These are phyloP conservation scores for Zoysia matrella DNA, from an alignment of 202 grass and related monocot genomes.

Conservation along the genomic window DNA sequence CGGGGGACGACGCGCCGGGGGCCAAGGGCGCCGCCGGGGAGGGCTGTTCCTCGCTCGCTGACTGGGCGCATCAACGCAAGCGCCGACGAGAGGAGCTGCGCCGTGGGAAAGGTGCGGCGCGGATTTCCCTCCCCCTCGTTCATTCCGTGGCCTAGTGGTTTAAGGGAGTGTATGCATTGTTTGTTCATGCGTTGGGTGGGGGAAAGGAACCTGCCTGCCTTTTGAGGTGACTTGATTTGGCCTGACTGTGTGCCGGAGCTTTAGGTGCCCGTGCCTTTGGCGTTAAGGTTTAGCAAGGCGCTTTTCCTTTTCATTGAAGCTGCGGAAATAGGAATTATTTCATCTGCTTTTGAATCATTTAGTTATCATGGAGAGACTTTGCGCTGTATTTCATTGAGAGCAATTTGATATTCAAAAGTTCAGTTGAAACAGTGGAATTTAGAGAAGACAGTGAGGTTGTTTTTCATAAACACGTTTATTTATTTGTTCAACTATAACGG, in stretches of 20 bases:
- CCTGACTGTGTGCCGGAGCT: conserved; percentile 36
- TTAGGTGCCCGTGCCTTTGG: conserved; percentile 39
- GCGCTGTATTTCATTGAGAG: not conserved
- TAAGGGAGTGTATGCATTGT: conserved; percentile 15
- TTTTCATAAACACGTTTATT: not conserved
- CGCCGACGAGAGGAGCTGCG: conserved; percentile 48
- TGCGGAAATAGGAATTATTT: not conserved
- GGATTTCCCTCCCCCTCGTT: not conserved
- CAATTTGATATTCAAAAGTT: conserved; percentile 14
- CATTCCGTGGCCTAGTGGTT: not conserved
- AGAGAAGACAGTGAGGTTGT: not conserved
- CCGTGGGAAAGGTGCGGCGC: conserved; percentile 54
- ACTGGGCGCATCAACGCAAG: conserved; percentile 84
- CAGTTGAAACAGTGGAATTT: not conserved
- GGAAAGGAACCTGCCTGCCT: conserved; percentile 8
- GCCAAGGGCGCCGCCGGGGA: conserved; percentile 57
- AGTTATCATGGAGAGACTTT: too few species aligned
- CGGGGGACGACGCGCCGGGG: conserved; percentile 63
- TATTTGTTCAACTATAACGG: not conserved
- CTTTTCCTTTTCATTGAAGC: conserved; percentile 15
- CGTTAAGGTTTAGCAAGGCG: conserved; percentile 22
- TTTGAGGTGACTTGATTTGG: conserved; percentile 31
- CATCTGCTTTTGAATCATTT: not conserved
- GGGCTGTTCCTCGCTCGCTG: conserved; percentile 63
- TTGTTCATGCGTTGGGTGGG: conserved; percentile 24